A percentile compares a stretch with the other conserved stretches of the same genome.
These are phyloP conservation scores for Salix suchowensis DNA, from an alignment of 345 rosid genomes.

Conservation along the genomic window DNA sequence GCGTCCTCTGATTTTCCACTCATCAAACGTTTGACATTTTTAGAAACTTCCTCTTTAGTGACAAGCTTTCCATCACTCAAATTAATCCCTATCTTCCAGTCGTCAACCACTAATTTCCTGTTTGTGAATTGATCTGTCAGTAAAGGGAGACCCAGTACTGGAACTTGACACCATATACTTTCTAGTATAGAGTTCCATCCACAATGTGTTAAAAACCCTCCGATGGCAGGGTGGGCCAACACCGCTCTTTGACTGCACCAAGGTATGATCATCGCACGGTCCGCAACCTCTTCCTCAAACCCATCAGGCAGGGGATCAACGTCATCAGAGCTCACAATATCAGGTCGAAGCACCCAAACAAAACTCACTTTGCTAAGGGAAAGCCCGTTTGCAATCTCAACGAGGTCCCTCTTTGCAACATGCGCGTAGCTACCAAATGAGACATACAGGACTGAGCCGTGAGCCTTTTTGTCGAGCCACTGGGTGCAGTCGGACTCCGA, in stretches of 20 bases:
- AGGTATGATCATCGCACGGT: conserved; percentile 47
- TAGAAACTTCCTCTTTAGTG: conserved; percentile 38
- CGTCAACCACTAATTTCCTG: conserved; percentile 71
- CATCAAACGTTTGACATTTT: conserved; percentile 49
- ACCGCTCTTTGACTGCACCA: conserved; percentile 73
- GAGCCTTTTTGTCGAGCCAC: conserved; percentile 61
- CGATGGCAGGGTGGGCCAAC: conserved; percentile 52
- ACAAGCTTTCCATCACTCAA: conserved; percentile 30
- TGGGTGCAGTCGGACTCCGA: conserved; percentile 74
- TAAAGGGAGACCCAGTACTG: conserved; percentile 62
- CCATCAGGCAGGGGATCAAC: conserved; percentile 48
- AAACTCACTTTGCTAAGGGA: conserved; percentile 46
- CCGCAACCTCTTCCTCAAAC: conserved; percentile 39
- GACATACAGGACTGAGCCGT: conserved; percentile 61
- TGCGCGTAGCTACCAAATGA: conserved; percentile 87
- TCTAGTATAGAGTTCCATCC: conserved; percentile 85
- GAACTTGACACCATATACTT: conserved; percentile 65
- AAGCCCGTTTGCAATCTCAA: conserved; percentile 65
- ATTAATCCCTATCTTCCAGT: conserved; percentile 76
- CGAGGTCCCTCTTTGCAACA: conserved; percentile 39
- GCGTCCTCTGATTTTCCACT: conserved; percentile 35
- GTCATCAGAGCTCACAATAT: conserved; percentile 67
- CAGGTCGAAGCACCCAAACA: conserved; percentile 82
- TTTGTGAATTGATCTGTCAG: conserved; percentile 79
- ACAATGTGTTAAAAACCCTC: conserved; percentile 80